Conservation (phyloP, 768 basidiomycete species). For the Omphalotus guepiniiformis region DNA sequence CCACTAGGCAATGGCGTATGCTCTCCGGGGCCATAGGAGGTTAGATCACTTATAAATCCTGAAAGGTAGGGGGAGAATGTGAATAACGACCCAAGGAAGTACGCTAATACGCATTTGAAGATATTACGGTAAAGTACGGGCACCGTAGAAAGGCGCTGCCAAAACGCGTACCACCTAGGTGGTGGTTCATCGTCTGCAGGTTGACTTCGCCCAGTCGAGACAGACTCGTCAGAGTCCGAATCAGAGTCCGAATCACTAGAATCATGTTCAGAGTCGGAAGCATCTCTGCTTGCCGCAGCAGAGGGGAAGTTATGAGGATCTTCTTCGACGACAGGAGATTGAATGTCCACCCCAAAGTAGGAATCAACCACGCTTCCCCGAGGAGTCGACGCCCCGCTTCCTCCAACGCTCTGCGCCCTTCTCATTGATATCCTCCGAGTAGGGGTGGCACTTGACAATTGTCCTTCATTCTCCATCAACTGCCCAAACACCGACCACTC, state of each 20-base stretch:
- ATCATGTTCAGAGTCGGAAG: constrained; percentile 12
- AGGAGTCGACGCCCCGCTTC: background rate
- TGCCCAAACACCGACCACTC: constrained; percentile 69
- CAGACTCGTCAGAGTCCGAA: constrained; percentile 16
- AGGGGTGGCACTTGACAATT: constrained; percentile 19
- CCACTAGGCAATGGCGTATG: constrained; percentile 68
- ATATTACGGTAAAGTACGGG: constrained; percentile 63
- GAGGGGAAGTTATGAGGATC: too few relatives aligned
- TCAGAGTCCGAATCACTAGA: constrained; percentile 11
- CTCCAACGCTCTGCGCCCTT: background rate
- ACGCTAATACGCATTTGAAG: constrained; percentile 88
- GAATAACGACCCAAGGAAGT: constrained; percentile 87
- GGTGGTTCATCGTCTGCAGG: constrained; percentile 10
- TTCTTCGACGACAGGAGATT: constrained; percentile 14
- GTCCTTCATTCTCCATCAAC: constrained; percentile 64
- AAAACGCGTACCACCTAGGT: constrained; percentile 15
- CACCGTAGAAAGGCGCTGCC: constrained; percentile 30
- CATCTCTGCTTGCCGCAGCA: background rate
- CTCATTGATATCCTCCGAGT: constrained; percentile 8
- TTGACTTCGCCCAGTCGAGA: constrained; percentile 12
- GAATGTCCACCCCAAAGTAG: constrained; percentile 10
- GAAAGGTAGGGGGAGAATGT: constrained; percentile 83
- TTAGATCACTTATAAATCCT: constrained; percentile 57
- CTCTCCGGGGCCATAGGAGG: constrained; percentile 45
- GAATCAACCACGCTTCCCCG: constrained; percentile 12